Percentiles rank a stretch among this genome's conserved stretches.
phyloP scores from a whole-genome alignment of 306 rosid species.

The cucumber (Cucumis sativus) region Cucumber_9930_V3 NC_026659.2:29962001-29962500 shows the following conservation, averaged over 20 bases:
- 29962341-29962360: background rate
- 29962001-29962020: constrained; percentile 34
- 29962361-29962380: background rate
- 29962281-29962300: background rate
- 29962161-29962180: too few relatives aligned
- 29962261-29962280: background rate
- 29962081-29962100: constrained; percentile 50
- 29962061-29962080: constrained; percentile 13
- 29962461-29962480: constrained; percentile 33
- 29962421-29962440: constrained; percentile 2
- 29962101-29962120: constrained; percentile 92
- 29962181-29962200: too few relatives aligned
- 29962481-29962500: constrained; percentile 76
- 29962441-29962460: background rate
- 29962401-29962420: background rate
- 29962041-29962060: background rate
- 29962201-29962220: background rate
- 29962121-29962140: constrained; percentile 72
- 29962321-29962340: background rate
- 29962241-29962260: background rate
- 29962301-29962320: background rate
- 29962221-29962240: background rate
- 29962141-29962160: constrained; percentile 67
- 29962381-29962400: background rate
- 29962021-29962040: constrained; percentile 5